These are phyloP conservation scores for Tuber indicum DNA, from an alignment of 495 filamentous ascomycete genomes.

Conservation along the genomic window DNA sequence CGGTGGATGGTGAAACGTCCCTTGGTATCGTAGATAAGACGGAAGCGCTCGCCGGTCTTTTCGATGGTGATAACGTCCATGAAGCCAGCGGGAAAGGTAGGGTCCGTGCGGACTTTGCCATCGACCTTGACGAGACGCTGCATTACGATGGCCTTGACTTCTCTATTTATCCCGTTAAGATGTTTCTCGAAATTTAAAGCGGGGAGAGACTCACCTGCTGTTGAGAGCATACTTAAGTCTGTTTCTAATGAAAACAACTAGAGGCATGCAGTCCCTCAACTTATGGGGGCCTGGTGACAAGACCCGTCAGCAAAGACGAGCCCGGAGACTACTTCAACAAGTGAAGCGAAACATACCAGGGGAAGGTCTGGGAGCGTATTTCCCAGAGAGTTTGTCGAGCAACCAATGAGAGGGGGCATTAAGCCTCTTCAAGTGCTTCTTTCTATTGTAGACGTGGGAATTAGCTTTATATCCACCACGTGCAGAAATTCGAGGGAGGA, in stretches of 20 bases:
- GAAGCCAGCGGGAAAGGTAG: conserved; percentile 94
- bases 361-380: conserved; percentile 92
- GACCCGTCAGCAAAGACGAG: conserved; percentile 41
- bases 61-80: conserved; percentile 99
- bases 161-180: conserved; percentile 46
- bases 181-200: background rate
- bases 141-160: conserved; percentile 97
- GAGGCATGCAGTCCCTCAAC: conserved; percentile 94
- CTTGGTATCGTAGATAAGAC: conserved; percentile 99
- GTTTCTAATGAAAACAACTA: conserved; percentile 99
- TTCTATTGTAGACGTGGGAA: conserved; percentile 51
- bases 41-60: conserved; percentile 99
- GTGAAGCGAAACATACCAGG: conserved; percentile 43
- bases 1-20: conserved; percentile 99
- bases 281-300: conserved; percentile 86
- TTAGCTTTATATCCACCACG: conserved; percentile 8
- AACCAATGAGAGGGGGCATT: conserved; percentile 99
- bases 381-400: conserved; percentile 96
- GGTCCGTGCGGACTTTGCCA: conserved; percentile 97
- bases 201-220: conserved; percentile 45
- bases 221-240: conserved; percentile 99
- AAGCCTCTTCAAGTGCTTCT: conserved; percentile 99
- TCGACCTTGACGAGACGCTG: conserved; percentile 99
- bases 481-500: conserved; percentile 7
- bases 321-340: conserved; percentile 43